Base-by-base conservation (phyloP, 1,284 basidiomycete species). In the Apiotrichum montevideense region DNA sequence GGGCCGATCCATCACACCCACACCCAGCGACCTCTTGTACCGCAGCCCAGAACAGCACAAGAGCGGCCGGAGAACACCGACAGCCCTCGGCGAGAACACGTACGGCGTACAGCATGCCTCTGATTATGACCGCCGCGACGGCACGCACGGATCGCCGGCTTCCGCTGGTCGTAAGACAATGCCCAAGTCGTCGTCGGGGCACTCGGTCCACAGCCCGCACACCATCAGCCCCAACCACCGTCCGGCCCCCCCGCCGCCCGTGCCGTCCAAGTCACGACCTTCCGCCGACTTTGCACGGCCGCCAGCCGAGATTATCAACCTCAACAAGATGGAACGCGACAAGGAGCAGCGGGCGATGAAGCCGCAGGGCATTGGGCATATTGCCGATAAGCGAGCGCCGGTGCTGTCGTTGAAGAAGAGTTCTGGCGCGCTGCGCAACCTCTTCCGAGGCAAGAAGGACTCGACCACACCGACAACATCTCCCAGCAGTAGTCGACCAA, bases 361-460 rank as follows among this genome's bases (percentile, higher is more conserved):
- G 15, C 33, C 35, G 4, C 41, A 51, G 39, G 49, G 48, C 14
- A 51, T 32, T 14, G 49, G 39, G 4, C 39, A 40, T 32, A 35
- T 41, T 2, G 63, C 60, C 3, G 58, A 51, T 14, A 69, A 69
- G 54, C 40, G 35, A 4, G 15, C 63, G 4, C 66, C 67, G 0
- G 72, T 64, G 0, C 35, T 73, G 34, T 68, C 67, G 21, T 55
- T 72, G 41, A 72, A 72, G 59, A 77, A 76, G 64, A 70, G 68
- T 52, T 72, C 73, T 3, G 74, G 73, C 10, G 74, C 73, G 2
- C 52, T 77, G 13, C 69, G 72, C 47, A 70, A 67, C 7, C 55
- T 77, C 45, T 77, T 77, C 64, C 73, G 76, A 34, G 67, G 72
- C 42, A 77, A 79, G 57, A 68, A 81, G 62, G 78, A 79, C 37